These are phyloP conservation scores for Cicer yamashitae DNA, from an alignment of 306 rosid species.

Conservation along the genomic window DNA sequence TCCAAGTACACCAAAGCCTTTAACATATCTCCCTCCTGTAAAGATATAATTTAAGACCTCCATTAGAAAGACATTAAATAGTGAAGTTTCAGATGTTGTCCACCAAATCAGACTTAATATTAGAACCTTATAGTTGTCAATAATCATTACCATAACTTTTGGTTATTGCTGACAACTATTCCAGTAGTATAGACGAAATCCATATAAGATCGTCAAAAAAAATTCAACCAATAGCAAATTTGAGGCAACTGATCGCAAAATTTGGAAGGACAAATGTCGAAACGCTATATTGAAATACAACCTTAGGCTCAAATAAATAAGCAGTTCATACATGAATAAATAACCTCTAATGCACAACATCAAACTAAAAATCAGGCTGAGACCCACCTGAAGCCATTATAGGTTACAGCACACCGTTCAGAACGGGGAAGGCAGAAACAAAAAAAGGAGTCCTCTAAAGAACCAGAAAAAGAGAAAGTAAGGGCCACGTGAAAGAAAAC, in stretches of 20 bases:
- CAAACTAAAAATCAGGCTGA: too few relatives aligned
- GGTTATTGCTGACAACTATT: constrained; percentile 31
- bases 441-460: too few relatives aligned
- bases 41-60: constrained; percentile 29
- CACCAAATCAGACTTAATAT: constrained; percentile 5
- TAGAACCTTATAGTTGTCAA: neutral
- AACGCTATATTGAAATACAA: constrained; percentile 21
- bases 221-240: constrained; percentile 6
- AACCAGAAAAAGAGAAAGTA: too few relatives aligned
- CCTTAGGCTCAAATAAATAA: neutral
- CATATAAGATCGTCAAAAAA: constrained; percentile 6
- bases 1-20: constrained; percentile 89
- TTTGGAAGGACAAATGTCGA: constrained; percentile 6
- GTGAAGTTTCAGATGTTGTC: neutral
- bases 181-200: constrained; percentile 17
- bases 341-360: too few relatives aligned
- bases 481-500: too few relatives aligned
- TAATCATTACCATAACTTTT: constrained; percentile 37
- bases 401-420: too few relatives aligned
- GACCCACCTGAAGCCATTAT: too few relatives aligned
- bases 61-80: constrained; percentile 4
- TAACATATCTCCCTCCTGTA: constrained; percentile 81
- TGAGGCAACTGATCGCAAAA: constrained; percentile 21
- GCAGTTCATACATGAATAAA: too few relatives aligned
- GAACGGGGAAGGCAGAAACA: too few relatives aligned